These are phyloP conservation scores for Lolium rigidum DNA, from an alignment of 176 grass and related monocot genomes.

Conservation along the genomic window DNA sequence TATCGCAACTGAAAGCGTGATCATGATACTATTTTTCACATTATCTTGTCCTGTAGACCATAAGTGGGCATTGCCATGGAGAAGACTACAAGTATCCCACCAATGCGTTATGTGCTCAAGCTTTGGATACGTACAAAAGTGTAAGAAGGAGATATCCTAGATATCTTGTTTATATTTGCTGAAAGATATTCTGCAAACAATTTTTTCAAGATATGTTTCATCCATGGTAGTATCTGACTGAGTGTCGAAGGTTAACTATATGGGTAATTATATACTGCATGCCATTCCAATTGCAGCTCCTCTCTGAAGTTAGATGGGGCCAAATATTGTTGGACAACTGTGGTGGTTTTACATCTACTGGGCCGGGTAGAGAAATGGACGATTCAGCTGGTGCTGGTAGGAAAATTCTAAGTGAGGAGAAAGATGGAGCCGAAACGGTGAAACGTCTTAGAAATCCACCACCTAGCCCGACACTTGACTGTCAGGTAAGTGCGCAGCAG, in stretches of 20 bases:
- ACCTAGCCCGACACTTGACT: slow-evolving; percentile 38
- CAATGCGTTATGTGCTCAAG: slow-evolving; percentile 42
- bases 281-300: slow-evolving; percentile 39
- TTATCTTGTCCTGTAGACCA: background rate
- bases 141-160: slow-evolving; percentile 37
- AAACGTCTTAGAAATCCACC: slow-evolving; percentile 21
- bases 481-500: slow-evolving; percentile 37
- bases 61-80: slow-evolving; percentile 39
- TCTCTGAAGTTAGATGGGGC: background rate
- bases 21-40: background rate
- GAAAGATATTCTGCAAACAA: background rate
- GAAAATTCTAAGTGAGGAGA: slow-evolving; percentile 31
- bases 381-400: background rate
- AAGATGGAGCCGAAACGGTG: background rate
- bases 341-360: slow-evolving; percentile 15
- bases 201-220: background rate
- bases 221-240: too few relatives aligned
- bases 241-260: too few relatives aligned
- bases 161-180: background rate
- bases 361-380: background rate
- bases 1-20: background rate
- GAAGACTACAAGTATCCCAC: slow-evolving; percentile 43
- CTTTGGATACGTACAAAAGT: slow-evolving; percentile 18
- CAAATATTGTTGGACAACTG: slow-evolving; percentile 54
- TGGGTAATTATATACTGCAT: background rate